Percentiles rank a stretch among this genome's conserved stretches.
Evolutionary conservation across 768 basidiomycete species (phyloP).

Genomic region (Candolleomyces efflorescens): DNA sequence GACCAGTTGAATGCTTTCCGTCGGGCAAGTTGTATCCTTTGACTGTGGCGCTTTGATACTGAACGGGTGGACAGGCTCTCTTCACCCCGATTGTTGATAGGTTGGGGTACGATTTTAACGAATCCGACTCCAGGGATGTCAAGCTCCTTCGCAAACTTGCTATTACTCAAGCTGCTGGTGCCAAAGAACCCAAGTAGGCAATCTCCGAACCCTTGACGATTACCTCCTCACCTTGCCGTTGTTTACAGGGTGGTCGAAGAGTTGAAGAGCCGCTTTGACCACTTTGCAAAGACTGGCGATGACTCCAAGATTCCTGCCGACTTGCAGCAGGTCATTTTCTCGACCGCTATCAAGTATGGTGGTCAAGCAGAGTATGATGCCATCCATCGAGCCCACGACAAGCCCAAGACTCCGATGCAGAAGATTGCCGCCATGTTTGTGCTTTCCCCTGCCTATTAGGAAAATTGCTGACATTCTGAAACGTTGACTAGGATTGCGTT

Average conservation of each 20-base stretch:
- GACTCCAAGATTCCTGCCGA: slow-evolving; percentile 79
- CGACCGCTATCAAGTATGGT: slow-evolving; percentile 64
- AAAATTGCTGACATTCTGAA: neutral
- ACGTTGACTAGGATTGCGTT: slow-evolving; percentile 50
- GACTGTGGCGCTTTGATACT: slow-evolving; percentile 3
- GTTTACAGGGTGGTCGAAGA: slow-evolving; percentile 65
- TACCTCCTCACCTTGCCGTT: slow-evolving; percentile 3
- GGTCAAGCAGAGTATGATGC: slow-evolving; percentile 73
- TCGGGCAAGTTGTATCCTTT: slow-evolving; percentile 36
- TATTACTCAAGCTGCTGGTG: slow-evolving; percentile 45
- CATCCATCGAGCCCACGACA: slow-evolving; percentile 61
- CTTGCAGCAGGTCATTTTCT: slow-evolving; percentile 55
- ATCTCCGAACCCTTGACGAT: neutral
- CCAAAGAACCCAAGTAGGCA: slow-evolving; percentile 23
- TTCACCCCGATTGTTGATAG: slow-evolving; percentile 74
- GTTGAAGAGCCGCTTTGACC: slow-evolving; percentile 63
- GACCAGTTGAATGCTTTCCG: slow-evolving; percentile 57
- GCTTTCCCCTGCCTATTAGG: neutral
- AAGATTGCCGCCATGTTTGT: slow-evolving; percentile 68
- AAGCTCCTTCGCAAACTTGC: slow-evolving; percentile 73
- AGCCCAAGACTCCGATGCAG: slow-evolving; percentile 70
- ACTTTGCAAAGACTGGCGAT: slow-evolving; percentile 68
- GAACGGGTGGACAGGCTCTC: slow-evolving; percentile 37
- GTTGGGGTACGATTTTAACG: slow-evolving; percentile 73
- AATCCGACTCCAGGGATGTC: slow-evolving; percentile 61